Base-by-base conservation (phyloP, 2,329 filamentous ascomycete genomes). In the Arachnopeziza araneosa region DNA sequence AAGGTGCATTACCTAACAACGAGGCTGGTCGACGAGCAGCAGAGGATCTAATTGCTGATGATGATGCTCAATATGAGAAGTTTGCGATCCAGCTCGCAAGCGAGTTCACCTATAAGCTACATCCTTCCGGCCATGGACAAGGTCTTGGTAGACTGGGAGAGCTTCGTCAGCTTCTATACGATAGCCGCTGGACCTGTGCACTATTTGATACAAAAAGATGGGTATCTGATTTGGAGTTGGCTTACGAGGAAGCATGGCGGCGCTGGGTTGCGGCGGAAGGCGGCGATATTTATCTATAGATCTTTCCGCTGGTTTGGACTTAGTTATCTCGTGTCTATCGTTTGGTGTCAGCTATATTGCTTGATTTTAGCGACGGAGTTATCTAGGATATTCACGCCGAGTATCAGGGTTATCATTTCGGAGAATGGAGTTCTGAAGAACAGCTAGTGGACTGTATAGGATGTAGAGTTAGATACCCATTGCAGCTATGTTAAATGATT, bases 201-300 rank as follows among this genome's bases (percentile, higher is more conserved):
- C 79, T 99, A 51, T 99, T 99, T 72, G 86, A 99, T 74, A 99
- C 95, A 6, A 83, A 80, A 67, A 83, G 95, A 67, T 99, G 95
- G 95, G 93, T 98, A 24, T 77, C 80, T 53, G 93, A 98, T 75
- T 77, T 99, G 22, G 95, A 99, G 77, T 81, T 84, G 63, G 93
- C 92, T 14, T 99, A 97, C 73, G 87, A 90, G 65, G 84, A 89
- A 72, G 92, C 93, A 21, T 99, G 95, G 95, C 81, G 81, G 68
- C 83, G 85, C 71, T 99, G 95, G 93, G 91, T 93, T 49, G 80
- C 78, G 50, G 93, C 91, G 14, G 84, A 91, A 74, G 87, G 90
- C n/a, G 93, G 93, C 9, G 95, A 99, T 78, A 96, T 99, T 66
- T 95, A 91, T 80, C 80, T 99, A 44, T 62, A 55, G 12, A 14